Conservation (phyloP, 352 stramenopile genomes). For the Phytophthora citrophthora region DNA sequence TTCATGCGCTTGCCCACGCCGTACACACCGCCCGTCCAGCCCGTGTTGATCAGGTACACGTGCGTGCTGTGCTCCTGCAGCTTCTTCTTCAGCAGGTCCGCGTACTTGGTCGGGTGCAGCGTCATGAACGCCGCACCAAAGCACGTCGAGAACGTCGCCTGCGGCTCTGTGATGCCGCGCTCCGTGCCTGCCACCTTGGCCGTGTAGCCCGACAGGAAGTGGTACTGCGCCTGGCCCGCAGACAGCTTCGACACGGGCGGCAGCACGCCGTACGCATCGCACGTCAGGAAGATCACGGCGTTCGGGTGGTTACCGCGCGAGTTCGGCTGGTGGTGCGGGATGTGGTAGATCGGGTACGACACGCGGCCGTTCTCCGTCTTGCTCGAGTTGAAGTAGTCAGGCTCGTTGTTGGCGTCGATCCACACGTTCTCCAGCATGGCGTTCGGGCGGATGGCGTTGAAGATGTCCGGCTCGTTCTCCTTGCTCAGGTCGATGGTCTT, state of each 20-base stretch:
- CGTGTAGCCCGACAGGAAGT: conserved; percentile 98
- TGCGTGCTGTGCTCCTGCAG: conserved; percentile 94
- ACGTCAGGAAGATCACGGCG: conserved; percentile 98
- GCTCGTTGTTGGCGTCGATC: conserved; percentile 77
- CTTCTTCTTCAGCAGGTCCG: conserved; percentile 97
- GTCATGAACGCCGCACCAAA: conserved; percentile 98
- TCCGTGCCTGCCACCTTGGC: conserved; percentile 99
- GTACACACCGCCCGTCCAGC: conserved; percentile 96
- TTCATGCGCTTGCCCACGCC: conserved; percentile 97
- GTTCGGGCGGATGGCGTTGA: conserved; percentile 95
- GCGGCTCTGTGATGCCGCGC: conserved; percentile 95
- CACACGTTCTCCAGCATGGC: conserved; percentile 97
- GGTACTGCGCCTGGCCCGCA: conserved; percentile 97
- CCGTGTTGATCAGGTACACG: conserved; percentile 98
- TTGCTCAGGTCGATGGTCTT: conserved; percentile 98
- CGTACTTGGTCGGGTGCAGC: conserved; percentile 97
- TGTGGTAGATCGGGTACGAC: conserved; percentile 99
- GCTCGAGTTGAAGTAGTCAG: conserved; percentile 96
- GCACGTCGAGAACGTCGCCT: conserved; percentile 96
- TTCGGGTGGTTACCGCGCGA: conserved; percentile 94
- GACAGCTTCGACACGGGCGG: conserved; percentile 96
- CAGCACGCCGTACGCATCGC: conserved; percentile 98
- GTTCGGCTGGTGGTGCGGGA: conserved; percentile 92
- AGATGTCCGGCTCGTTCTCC: conserved; percentile 98
- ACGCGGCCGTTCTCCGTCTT: conserved; percentile 99